phyloP scores from a whole-genome alignment of 768 basidiomycete species.

The Lactarius quietus region DNA sequence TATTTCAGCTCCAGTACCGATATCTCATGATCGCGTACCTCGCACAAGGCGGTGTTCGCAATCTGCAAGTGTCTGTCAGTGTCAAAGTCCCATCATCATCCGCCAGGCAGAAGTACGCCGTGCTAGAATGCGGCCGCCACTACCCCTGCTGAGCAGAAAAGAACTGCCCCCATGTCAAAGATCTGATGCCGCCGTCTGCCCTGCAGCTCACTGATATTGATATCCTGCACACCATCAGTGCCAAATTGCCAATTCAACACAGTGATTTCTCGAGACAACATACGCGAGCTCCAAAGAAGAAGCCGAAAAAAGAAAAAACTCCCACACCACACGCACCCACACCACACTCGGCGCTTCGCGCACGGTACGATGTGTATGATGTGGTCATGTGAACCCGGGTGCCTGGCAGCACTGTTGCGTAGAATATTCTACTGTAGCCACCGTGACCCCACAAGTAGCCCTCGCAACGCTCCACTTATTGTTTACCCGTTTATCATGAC shows the following conservation, averaged over 20 bases:
- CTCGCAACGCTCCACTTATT: background rate
- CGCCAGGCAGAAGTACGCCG: no score
- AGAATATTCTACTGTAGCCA: background rate
- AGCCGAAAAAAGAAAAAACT: background rate
- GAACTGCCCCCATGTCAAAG: background rate
- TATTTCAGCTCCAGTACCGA: background rate
- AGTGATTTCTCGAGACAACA: no score
- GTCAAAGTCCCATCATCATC: background rate
- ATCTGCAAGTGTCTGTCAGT: background rate
- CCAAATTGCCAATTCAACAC: background rate
- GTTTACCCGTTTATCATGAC: no score
- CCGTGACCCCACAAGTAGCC: background rate
- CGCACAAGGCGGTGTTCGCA: no score
- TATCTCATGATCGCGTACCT: background rate
- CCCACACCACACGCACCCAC: background rate
- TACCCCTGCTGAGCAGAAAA: background rate
- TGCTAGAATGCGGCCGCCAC: background rate
- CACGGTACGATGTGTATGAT: background rate
- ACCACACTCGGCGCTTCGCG: background rate
- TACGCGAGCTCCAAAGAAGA: background rate
- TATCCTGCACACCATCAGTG: background rate
- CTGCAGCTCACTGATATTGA: background rate
- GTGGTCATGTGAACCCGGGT: background rate
- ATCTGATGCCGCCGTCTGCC: background rate
- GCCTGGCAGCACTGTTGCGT: no score